These are phyloP conservation scores for Nakaseomyces sp. DNA, from an alignment of 1,139 yeast genomes.

Conservation along the genomic window DNA sequence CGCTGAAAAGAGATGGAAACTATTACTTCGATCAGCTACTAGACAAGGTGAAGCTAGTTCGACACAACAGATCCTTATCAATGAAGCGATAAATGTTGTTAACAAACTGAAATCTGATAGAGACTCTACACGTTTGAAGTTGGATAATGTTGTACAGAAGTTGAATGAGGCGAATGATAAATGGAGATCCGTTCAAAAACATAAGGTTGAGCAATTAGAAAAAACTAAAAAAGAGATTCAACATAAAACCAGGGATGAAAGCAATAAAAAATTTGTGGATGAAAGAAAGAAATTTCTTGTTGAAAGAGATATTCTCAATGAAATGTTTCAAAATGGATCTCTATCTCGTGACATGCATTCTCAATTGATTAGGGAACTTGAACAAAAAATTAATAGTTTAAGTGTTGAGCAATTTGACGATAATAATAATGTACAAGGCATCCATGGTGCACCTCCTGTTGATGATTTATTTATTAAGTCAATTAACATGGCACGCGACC, in stretches of 20 bases:
- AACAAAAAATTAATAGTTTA: slow-evolving; percentile 14
- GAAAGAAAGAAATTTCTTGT: slow-evolving; percentile 16
- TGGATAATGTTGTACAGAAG: slow-evolving; percentile 13
- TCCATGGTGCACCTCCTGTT: neutral
- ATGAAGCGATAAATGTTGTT: slow-evolving; percentile 14
- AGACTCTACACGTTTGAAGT: slow-evolving; percentile 16
- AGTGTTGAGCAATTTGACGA: slow-evolving; percentile 7
- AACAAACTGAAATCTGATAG: slow-evolving; percentile 12
- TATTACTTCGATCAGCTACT: slow-evolving; percentile 11
- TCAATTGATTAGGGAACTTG: slow-evolving; percentile 11
- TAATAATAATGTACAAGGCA: neutral
- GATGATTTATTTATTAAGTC: slow-evolving; percentile 18
- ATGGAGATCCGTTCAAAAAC: slow-evolving; percentile 12
- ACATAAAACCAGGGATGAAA: slow-evolving; percentile 11
- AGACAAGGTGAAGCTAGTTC: slow-evolving; percentile 8
- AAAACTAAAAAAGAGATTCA: slow-evolving; percentile 16
- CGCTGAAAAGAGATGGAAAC: slow-evolving; percentile 13
- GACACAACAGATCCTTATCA: slow-evolving; percentile 16
- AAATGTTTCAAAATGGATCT: slow-evolving; percentile 14
- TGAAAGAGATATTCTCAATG: slow-evolving; percentile 15
- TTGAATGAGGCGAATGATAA: slow-evolving; percentile 8
- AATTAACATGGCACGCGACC: slow-evolving; percentile 18
- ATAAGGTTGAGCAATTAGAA: slow-evolving; percentile 15
- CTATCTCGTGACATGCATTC: slow-evolving; percentile 11
- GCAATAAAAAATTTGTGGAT: slow-evolving; percentile 10